Conservation (phyloP, 2,329 filamentous ascomycete genomes). For the Coleophoma crateriformis region DNA sequence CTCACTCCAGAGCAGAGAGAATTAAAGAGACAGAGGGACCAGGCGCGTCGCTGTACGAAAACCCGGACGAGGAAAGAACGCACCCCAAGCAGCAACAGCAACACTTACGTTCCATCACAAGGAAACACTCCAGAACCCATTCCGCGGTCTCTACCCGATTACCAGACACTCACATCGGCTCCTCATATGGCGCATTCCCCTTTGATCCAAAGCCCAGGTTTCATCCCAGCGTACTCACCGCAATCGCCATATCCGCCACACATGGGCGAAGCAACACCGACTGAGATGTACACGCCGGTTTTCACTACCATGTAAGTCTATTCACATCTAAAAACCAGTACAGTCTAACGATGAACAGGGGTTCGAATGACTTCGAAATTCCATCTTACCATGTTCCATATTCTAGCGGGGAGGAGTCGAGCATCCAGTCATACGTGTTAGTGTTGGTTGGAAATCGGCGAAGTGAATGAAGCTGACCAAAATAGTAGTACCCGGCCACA, state of each 20-base stretch:
- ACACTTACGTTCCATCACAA: conserved; percentile 24
- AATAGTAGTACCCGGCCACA: conserved; percentile 15
- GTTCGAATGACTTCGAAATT: conserved; percentile 20
- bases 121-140: conserved; percentile 25
- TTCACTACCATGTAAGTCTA: conserved; percentile 22
- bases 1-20: conserved; percentile 57
- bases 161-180: conserved; percentile 22
- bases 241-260: conserved; percentile 8
- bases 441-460: background rate
- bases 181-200: conserved; percentile 24
- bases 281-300: conserved; percentile 24
- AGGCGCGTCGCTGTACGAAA: conserved; percentile 53
- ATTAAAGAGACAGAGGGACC: conserved; percentile 55
- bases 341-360: conserved; percentile 4
- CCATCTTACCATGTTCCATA: conserved; percentile 21
- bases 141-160: conserved; percentile 23
- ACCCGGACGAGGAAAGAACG: conserved; percentile 42
- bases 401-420: conserved; percentile 15
- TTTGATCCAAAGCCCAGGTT: conserved; percentile 17
- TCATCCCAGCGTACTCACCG: conserved; percentile 22
- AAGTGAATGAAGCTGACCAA: too few species aligned
- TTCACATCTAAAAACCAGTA: background rate
- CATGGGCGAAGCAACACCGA: conserved; percentile 7
- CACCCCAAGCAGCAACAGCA: conserved; percentile 19
- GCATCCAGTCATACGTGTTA: conserved; percentile 20